These are phyloP conservation scores for Lupinus albus DNA, from an alignment of 306 rosid genomes.

Conservation along the genomic window DNA sequence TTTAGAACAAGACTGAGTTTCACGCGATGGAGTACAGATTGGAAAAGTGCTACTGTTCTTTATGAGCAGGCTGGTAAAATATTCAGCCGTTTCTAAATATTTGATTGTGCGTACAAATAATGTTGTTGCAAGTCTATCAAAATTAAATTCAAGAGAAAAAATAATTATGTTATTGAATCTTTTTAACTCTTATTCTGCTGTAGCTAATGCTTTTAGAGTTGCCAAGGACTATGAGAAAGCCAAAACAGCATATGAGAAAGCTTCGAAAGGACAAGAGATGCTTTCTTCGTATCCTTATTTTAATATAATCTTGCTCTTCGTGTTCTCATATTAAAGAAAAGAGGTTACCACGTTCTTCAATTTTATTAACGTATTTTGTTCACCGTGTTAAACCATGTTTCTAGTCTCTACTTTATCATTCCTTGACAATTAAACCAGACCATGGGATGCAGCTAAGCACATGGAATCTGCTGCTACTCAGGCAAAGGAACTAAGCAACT, in stretches of 20 bases:
- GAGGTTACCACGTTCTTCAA: background rate
- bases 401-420: conserved; percentile 8
- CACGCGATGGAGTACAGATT: conserved; percentile 95
- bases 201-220: conserved; percentile 79
- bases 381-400: conserved; percentile 19
- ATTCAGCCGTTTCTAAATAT: background rate
- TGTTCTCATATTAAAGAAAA: background rate
- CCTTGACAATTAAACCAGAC: conserved; percentile 70
- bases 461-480: conserved; percentile 95
- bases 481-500: conserved; percentile 80
- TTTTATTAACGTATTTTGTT: conserved; percentile 33
- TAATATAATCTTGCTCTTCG: background rate
- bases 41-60: conserved; percentile 76
- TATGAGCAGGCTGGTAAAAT: conserved; percentile 90
- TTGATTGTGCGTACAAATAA: conserved; percentile 29
- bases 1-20: conserved; percentile 82
- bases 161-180: background rate
- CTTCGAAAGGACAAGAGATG: conserved; percentile 96
- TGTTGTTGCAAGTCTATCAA: background rate
- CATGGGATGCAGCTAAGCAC: conserved; percentile 97
- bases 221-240: conserved; percentile 82
- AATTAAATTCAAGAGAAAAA: background rate
- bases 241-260: conserved; percentile 82
- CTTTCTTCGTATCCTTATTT: conserved; percentile 88
- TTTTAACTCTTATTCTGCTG: conserved; percentile 39